Evolutionary conservation across 371 early-diverging fungal species (phyloP).

Genomic region (Sanchytrium tribonematis): DNA sequence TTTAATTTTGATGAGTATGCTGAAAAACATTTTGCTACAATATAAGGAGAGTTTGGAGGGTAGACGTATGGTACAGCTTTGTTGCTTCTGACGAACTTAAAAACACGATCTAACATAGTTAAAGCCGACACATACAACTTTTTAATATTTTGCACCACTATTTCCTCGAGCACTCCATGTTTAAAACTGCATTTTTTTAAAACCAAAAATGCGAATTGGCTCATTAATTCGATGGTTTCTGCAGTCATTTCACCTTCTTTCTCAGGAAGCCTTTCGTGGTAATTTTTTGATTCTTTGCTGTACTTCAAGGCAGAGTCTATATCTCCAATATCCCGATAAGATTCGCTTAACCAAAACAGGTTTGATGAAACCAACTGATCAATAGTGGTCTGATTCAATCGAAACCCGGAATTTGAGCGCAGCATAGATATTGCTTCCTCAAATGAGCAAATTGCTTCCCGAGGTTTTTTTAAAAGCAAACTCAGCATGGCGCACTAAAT

Average conservation of each 20-base stretch:
- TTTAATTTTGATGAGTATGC: neutral
- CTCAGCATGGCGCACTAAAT: neutral
- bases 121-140: neutral
- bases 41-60: neutral
- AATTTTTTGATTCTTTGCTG: neutral
- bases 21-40: neutral
- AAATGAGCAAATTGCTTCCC: neutral
- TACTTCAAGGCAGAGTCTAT: neutral
- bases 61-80: neutral
- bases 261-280: too few species aligned
- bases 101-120: neutral
- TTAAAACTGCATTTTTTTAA: constrained; percentile 1
- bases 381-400: neutral
- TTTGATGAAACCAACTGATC: neutral
- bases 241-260: neutral
- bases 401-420: neutral
- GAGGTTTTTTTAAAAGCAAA: neutral
- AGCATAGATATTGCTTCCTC: neutral
- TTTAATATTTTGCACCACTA: neutral
- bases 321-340: neutral
- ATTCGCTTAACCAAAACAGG: neutral
- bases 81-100: neutral
- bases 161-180: neutral
- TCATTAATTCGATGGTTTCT: neutral
- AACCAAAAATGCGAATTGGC: neutral